A percentile compares a stretch with the other conserved stretches of the same genome.
Conservation (phyloP, 371 early-diverging fungal genomes). For the Circinella minor region DNA sequence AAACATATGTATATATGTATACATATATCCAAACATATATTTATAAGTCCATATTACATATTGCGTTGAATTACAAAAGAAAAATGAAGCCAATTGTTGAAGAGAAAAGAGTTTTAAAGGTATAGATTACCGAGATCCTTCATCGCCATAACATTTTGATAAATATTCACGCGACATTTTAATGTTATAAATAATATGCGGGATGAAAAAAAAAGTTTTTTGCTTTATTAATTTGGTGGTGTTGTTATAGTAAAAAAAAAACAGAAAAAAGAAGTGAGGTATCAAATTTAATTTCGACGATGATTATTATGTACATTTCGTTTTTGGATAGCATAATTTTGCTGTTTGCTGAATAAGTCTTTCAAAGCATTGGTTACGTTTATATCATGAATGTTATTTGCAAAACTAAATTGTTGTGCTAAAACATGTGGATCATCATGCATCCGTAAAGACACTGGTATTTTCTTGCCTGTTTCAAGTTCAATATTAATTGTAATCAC, state of each 20-base stretch:
- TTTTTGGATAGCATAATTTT: conserved; percentile 18
- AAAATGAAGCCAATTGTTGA: too few relatives aligned
- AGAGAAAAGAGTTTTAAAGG: too few relatives aligned
- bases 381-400: conserved; percentile 12
- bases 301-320: conserved; percentile 12
- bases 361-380: conserved; percentile 11
- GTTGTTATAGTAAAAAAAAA: neutral
- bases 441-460: conserved; percentile 17
- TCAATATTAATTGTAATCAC: conserved; percentile 28
- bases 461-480: conserved; percentile 16
- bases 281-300: neutral
- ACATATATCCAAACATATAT: too few relatives aligned
- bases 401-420: conserved; percentile 16
- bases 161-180: conserved; percentile 12
- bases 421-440: conserved; percentile 23
- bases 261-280: neutral
- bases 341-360: conserved; percentile 17
- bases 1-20: neutral
- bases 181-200: neutral
- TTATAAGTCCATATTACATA: too few relatives aligned
- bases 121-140: conserved; percentile 42
- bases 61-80: too few relatives aligned
- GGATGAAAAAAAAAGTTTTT: neutral
- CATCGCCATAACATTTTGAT: conserved; percentile 47
- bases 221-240: too few relatives aligned